Conservation (phyloP, 2,329 filamentous ascomycete genomes). For the Emmonsiellopsis sp. region DNA sequence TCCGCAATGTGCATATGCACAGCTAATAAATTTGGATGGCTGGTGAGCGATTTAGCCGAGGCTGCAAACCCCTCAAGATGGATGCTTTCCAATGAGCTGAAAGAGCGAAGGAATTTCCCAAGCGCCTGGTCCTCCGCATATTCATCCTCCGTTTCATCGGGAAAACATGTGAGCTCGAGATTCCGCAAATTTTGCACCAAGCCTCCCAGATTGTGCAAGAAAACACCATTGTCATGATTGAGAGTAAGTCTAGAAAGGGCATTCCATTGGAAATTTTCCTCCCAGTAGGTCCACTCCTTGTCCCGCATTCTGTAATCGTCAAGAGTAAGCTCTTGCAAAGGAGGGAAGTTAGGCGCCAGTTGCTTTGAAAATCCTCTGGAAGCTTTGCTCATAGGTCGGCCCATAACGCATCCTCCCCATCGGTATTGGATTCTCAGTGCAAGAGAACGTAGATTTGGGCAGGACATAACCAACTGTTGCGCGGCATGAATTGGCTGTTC, state of each 20-base stretch:
- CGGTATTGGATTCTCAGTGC: not conserved
- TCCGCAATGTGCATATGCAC: not conserved
- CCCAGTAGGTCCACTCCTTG: not conserved
- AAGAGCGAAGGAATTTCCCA: not conserved
- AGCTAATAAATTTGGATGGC: not conserved
- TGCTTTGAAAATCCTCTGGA: not conserved
- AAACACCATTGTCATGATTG: not conserved
- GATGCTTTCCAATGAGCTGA: not conserved
- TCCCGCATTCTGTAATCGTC: not conserved
- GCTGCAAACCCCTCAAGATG: not conserved
- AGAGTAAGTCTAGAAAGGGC: not conserved
- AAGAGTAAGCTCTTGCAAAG: not conserved
- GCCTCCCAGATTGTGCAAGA: not conserved
- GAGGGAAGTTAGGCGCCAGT: not conserved
- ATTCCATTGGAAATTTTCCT: not conserved
- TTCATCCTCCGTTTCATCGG: not conserved
- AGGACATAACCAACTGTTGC: not conserved
- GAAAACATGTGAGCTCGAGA: not conserved
- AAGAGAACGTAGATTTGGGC: not conserved
- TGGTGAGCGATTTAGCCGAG: not conserved
- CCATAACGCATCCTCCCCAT: not conserved
- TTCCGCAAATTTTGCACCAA: not conserved
- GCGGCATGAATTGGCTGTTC: not conserved
- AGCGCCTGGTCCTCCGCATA: not conserved
- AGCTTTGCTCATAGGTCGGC: not conserved